Base-by-base conservation (phyloP, 768 basidiomycete species). In the Hypholoma sublateritium region DNA sequence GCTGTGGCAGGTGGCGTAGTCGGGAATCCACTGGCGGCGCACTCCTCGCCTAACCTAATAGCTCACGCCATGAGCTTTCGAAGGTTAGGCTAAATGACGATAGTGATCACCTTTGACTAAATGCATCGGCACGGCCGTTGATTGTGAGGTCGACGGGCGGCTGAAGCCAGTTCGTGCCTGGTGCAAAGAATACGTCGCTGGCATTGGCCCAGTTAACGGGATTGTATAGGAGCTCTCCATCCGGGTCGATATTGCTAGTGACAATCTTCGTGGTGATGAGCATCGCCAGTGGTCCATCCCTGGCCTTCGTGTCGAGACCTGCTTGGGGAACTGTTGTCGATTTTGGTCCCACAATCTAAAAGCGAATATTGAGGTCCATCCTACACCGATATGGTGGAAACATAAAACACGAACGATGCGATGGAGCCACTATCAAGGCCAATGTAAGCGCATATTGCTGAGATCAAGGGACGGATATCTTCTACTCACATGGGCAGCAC, bases 281-380 rank as follows among this genome's bases (percentile, higher is more conserved):
- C 59, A 73, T 78, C 4, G 83, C 81, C 17, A 86, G 72, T 4
- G 79, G 76, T 2, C 79, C 77, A 35, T 74, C 78, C 41, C 83
- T 75, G 16, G 79, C 70, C 49, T 72, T 75, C 17, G 84, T 84
- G 62, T 84, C 75, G 16, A 85, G 69, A 0, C 82, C 82, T 14
- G 83, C 77, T 61, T 85, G 79, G 16, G 83, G 82, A n/a, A 77
- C 77, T 0, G 82, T 80, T 0, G 79, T 80, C 14, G 69, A 57
- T 65, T 79, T 84, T 1, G 83, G 81, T 0, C 83, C 83, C 13
- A 71, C 74, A 54, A 86, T 79, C 79, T 80, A 61, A 25, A n/a
- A 8, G 17, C 36, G 24, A 47, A 53, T 11, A 55, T 37, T 53
- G 22, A 32, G 28, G 9, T 32, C 50, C 14, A 34, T 4, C 34